phyloP scores from a whole-genome alignment of 2,329 filamentous ascomycete genomes.

The Amesomyces nigricolor region DNA sequence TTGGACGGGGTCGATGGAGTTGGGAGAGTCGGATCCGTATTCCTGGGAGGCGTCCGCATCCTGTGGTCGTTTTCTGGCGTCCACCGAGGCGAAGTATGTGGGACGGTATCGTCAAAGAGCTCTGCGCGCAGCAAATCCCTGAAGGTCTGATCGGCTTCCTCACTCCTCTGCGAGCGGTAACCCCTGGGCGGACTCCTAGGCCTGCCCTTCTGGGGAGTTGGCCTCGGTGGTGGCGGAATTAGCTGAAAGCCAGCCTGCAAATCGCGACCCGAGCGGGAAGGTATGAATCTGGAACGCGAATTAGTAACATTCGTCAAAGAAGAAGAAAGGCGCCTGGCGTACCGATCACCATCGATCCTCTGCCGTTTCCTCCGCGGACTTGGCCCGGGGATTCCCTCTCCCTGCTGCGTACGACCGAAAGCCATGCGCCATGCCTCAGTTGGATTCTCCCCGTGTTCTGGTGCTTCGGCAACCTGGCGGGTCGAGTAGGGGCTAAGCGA shows the following conservation, averaged over 20 bases:
- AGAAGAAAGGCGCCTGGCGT: constrained; percentile 22
- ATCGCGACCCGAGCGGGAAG: constrained; percentile 87
- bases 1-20: constrained; percentile 96
- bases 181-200: constrained; percentile 59
- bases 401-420: constrained; percentile 5
- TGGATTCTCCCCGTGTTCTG: too few species aligned
- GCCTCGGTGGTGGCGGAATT: constrained; percentile 83
- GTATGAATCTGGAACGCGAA: constrained; percentile 68
- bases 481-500: too few species aligned
- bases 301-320: background rate
- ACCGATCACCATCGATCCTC: constrained; percentile 59
- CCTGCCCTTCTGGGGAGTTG: constrained; percentile 74
- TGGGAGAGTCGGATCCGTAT: constrained; percentile 35
- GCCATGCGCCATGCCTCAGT: too few species aligned
- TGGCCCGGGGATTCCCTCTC: constrained; percentile 42
- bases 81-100: constrained; percentile 64
- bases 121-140: constrained; percentile 83
- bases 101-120: constrained; percentile 85
- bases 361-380: constrained; percentile 56
- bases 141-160: constrained; percentile 93
- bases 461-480: too few species aligned
- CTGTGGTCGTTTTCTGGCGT: constrained; percentile 50
- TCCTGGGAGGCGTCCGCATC: constrained; percentile 68
- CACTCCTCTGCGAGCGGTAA: constrained; percentile 93
- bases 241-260: constrained; percentile 88